Conservation (phyloP, 371 early-diverging fungal species). For the Mucor racemosus region DNA sequence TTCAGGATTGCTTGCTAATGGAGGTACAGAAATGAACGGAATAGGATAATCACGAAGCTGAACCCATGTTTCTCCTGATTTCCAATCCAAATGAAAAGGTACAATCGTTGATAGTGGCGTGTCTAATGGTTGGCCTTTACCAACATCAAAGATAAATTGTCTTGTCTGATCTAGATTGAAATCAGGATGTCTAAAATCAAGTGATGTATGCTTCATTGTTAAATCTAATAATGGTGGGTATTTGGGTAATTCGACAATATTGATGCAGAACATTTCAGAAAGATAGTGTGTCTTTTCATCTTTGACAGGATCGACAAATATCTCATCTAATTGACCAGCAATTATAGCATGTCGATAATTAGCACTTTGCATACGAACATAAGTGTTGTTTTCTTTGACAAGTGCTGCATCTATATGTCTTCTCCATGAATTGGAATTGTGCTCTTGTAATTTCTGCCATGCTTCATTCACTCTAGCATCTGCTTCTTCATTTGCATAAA, state of each 20-base stretch:
- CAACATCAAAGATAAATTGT: slow-evolving; percentile 57
- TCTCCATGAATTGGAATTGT: slow-evolving; percentile 40
- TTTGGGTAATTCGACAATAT: slow-evolving; percentile 10
- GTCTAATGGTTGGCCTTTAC: slow-evolving; percentile 52
- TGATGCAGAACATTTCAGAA: slow-evolving; percentile 13
- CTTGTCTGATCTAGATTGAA: slow-evolving; percentile 46
- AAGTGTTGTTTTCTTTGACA: slow-evolving; percentile 17
- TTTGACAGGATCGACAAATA: slow-evolving; percentile 9
- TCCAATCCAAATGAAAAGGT: slow-evolving; percentile 48
- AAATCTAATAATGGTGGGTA: slow-evolving; percentile 45
- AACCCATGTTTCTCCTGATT: slow-evolving; percentile 38
- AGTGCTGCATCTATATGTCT: slow-evolving; percentile 43
- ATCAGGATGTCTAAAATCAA: slow-evolving; percentile 37
- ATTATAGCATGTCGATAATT: slow-evolving; percentile 16
- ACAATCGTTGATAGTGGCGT: slow-evolving; percentile 54
- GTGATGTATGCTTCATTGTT: slow-evolving; percentile 24
- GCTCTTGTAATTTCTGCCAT: slow-evolving; percentile 7
- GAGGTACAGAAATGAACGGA: slow-evolving; percentile 58
- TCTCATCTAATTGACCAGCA: not conserved
- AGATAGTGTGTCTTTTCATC: not conserved
- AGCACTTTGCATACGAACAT: not conserved
- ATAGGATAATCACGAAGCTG: slow-evolving; percentile 61
- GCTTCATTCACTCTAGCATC: slow-evolving; percentile 17
- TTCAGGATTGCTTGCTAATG: not conserved
- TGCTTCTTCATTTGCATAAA: not conserved